A percentile compares a stretch with the other conserved stretches of the same genome.
These are phyloP conservation scores for Irpex sp. DNA, from an alignment of 1,284 basidiomycete genomes.

Conservation along the genomic window DNA sequence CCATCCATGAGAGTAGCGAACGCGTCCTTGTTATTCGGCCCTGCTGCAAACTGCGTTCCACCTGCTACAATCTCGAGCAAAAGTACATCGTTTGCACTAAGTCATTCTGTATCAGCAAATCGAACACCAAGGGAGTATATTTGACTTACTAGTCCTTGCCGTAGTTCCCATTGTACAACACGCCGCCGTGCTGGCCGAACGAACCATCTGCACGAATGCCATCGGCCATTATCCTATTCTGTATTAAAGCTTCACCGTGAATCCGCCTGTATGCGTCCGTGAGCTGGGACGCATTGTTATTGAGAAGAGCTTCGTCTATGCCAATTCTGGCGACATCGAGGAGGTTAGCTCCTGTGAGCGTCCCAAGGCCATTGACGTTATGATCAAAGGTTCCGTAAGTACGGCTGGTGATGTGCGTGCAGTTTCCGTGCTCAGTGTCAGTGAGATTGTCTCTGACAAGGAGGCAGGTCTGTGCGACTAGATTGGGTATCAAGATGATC, in stretches of 20 bases:
- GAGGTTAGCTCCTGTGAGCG: slow-evolving; percentile 59
- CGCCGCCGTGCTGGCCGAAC: slow-evolving; percentile 58
- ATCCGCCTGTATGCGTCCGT: slow-evolving; percentile 45
- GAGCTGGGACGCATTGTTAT: slow-evolving; percentile 38
- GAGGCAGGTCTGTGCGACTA: slow-evolving; percentile 54
- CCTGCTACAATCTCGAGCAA: slow-evolving; percentile 48
- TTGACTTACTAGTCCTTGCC: slow-evolving; percentile 57
- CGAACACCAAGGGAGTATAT: not conserved
- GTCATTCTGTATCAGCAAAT: not conserved
- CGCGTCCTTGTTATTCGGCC: slow-evolving; percentile 35
- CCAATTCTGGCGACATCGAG: slow-evolving; percentile 56
- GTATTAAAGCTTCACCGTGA: slow-evolving; percentile 46
- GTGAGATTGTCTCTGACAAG: slow-evolving; percentile 45
- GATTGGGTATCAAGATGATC: slow-evolving; percentile 57
- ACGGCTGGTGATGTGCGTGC: slow-evolving; percentile 48
- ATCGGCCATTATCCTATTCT: slow-evolving; percentile 42
- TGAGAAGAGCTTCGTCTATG: slow-evolving; percentile 47
- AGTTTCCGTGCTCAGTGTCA: slow-evolving; percentile 38
- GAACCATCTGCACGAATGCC: slow-evolving; percentile 62
- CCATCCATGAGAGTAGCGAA: slow-evolving; percentile 50
- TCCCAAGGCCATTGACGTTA: slow-evolving; percentile 40
- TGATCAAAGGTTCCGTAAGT: slow-evolving; percentile 47
- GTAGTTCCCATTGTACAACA: slow-evolving; percentile 65
- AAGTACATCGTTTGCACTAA: slow-evolving; percentile 48
- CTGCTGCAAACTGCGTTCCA: slow-evolving; percentile 47